Conservation (phyloP, 139 green algal species). For the Limnomonas spitsbergensis region DNA sequence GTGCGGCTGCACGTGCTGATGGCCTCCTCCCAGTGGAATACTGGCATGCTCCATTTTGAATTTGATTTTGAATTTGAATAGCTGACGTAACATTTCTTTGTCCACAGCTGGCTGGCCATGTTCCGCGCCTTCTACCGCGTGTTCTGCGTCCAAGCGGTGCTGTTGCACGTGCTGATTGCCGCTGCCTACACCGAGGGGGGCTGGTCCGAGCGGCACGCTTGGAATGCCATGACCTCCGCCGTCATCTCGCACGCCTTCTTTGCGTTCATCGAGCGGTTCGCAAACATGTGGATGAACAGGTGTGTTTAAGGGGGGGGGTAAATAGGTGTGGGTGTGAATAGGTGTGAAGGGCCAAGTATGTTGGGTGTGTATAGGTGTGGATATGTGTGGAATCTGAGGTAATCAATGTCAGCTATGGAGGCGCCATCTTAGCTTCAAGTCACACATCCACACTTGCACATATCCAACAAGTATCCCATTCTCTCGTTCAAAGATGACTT, state of each 20-base stretch:
- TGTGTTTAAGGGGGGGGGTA: no score
- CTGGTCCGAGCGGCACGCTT: background rate
- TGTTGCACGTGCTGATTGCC: conserved; percentile 53
- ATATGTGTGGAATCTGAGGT: no score
- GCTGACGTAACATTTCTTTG: no score
- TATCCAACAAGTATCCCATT: no score
- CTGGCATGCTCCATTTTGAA: background rate
- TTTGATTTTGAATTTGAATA: no score
- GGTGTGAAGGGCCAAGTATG: no score
- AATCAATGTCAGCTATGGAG: no score
- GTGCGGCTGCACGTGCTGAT: conserved; percentile 55
- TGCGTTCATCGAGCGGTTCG: conserved; percentile 19
- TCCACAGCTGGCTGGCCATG: conserved; percentile 39
- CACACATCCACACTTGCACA: no score
- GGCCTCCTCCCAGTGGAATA: background rate
- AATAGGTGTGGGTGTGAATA: no score
- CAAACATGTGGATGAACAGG: conserved; percentile 28
- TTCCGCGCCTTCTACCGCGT: conserved; percentile 60
- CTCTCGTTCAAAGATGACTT: no score
- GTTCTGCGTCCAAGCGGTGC: conserved; percentile 56
- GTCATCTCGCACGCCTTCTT: conserved; percentile 34
- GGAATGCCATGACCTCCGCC: conserved; percentile 21
- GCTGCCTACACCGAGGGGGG: conserved; percentile 6
- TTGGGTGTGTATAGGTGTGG: no score
- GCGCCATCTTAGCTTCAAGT: no score